Evolutionary conservation across 305 asterid species (phyloP).

Genomic region (Ajuga reptans): DNA sequence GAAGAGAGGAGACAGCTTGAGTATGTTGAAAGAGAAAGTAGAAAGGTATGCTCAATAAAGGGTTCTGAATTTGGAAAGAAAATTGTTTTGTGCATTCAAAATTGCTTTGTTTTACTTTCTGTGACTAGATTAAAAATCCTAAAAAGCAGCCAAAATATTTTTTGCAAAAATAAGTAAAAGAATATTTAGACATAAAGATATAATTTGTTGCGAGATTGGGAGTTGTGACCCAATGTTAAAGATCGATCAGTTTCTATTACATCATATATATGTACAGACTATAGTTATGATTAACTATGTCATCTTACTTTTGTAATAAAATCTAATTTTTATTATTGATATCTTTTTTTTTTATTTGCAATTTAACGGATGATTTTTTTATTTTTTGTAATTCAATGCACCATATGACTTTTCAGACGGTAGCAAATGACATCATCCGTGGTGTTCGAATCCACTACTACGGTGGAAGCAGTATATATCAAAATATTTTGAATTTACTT

Average conservation of each 20-base stretch:
- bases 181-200: slow-evolving; percentile 27
- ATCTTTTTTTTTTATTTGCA: too few species aligned
- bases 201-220: background rate
- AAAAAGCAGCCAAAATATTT: slow-evolving; percentile 19
- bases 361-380: too few species aligned
- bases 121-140: slow-evolving; percentile 33
- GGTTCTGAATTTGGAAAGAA: slow-evolving; percentile 24
- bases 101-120: slow-evolving; percentile 19
- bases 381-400: too few species aligned
- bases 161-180: slow-evolving; percentile 9
- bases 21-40: slow-evolving; percentile 26
- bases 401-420: too few species aligned
- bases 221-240: slow-evolving; percentile 2
- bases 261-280: background rate
- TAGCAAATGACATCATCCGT: too few species aligned
- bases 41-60: slow-evolving; percentile 27
- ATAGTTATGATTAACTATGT: too few species aligned
- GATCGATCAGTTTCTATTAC: slow-evolving; percentile 1
- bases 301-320: too few species aligned
- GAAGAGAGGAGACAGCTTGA: slow-evolving; percentile 30
- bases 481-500: too few species aligned
- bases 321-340: too few species aligned
- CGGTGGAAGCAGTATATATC: too few species aligned
- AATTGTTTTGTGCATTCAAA: slow-evolving; percentile 26
- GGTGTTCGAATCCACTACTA: too few species aligned